Base-by-base conservation (phyloP, 495 filamentous ascomycete species). In the Aspergillus haitiensis region DNA sequence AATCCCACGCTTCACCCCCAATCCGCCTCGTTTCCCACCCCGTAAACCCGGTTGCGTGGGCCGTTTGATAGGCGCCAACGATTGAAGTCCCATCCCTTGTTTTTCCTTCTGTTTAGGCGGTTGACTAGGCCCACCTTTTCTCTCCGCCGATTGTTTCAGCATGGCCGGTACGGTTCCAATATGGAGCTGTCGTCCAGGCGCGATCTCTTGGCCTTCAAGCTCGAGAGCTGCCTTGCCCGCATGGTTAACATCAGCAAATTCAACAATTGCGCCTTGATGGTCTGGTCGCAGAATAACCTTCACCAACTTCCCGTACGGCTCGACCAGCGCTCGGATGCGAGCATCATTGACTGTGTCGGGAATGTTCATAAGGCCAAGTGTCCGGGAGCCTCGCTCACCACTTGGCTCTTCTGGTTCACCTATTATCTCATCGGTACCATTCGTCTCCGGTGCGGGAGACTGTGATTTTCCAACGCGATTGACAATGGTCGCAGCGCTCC, bases 221-320 rank as follows among this genome's bases (percentile, higher is more conserved):
- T 79, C 87, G 40, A 97, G 67, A 0, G 83, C 76, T 0, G 93
- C 93, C 70, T 87, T 88, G 42, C 92, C 92, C 4, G 86, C 88
- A 55, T 86, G 80, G 4, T 84, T 75, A 9, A 88, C 79, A 61
- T 89, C 85, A 9, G 74, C 77, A 67, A 86, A 96, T 67, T 98
- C 94, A 45, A 97, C 79, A 52, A 93, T 87, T 9, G 92, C 94
- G n/a, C 94, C 93, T 62, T 86, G 83, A 58, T 94, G 89, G 52
- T 90, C 83, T 2, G 91, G 91, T 40, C 83, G 79, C 40, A 88
- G 68, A 12, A 78, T 65, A 35, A 88, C 75, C 67, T 85, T 84
- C 58, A 81, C 70, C 18, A 86, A 67, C 21, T 72, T 70, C 18
- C 82, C 84, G 50, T 74, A 82, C 10, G 82, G 81, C 58, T 89